A percentile compares a stretch with the other conserved stretches of the same genome.
These are phyloP conservation scores for Kingdonia uniflora DNA, from an alignment of 164 flowering plant genomes.

Conservation along the genomic window DNA sequence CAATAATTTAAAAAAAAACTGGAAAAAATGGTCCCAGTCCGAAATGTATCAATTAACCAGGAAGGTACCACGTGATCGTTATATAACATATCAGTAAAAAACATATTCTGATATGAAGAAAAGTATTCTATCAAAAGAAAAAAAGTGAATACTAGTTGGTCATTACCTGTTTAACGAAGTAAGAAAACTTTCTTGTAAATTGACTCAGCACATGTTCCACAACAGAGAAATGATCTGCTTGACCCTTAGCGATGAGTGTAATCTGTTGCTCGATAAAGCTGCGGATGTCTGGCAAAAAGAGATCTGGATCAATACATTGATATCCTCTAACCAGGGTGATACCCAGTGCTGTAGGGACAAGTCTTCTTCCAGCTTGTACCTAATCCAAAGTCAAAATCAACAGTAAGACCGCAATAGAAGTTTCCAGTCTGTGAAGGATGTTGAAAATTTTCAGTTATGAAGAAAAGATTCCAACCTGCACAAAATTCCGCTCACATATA, in stretches of 20 bases:
- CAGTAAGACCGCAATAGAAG: no score
- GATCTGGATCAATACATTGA: constrained; percentile 90
- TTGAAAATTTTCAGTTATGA: not conserved
- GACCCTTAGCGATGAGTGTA: constrained; percentile 85
- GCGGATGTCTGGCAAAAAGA: constrained; percentile 91
- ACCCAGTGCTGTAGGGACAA: constrained; percentile 85
- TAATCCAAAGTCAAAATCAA: constrained; percentile 9
- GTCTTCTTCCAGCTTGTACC: constrained; percentile 86
- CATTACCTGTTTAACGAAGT: constrained; percentile 75
- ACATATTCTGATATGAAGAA: no score
- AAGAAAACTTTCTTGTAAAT: constrained; percentile 59
- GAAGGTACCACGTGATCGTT: no score
- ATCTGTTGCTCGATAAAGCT: constrained; percentile 99
- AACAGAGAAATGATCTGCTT: constrained; percentile 63
- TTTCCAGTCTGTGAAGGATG: not conserved
- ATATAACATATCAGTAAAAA: no score
- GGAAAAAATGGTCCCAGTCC: no score
- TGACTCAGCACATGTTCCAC: constrained; percentile 77
- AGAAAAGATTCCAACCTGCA: constrained; percentile 43
- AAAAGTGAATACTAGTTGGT: no score
- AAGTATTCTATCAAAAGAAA: no score
- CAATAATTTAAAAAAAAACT: no score
- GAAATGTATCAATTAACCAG: no score
- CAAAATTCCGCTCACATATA: constrained; percentile 92
- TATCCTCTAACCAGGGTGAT: constrained; percentile 82